phyloP scores from a whole-genome alignment of 768 basidiomycete species.

The Boletus fagicola region DNA sequence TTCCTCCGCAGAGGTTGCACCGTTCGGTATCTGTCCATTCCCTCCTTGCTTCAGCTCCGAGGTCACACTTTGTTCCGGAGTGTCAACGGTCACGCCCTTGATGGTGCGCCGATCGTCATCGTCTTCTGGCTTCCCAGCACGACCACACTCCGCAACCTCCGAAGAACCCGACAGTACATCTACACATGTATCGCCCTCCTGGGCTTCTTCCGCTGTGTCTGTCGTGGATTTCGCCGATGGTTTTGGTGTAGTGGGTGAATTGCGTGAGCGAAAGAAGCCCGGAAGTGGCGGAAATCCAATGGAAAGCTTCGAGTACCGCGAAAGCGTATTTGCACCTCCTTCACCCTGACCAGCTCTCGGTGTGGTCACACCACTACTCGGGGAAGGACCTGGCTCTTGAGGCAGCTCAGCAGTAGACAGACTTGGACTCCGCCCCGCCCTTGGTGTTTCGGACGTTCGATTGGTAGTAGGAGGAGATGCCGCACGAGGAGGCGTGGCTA shows the following conservation, averaged over 20 bases:
- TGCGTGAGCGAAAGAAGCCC: conserved; percentile 60
- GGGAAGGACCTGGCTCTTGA: conserved; percentile 40
- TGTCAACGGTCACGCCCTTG: conserved; percentile 28
- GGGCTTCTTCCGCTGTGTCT: conserved; percentile 21
- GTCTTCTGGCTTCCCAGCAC: conserved; percentile 25
- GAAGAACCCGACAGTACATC: conserved; percentile 7
- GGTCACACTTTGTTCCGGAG: conserved; percentile 12
- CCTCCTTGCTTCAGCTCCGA: conserved; percentile 13
- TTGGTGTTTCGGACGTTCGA: conserved; percentile 28
- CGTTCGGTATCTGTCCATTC: conserved; percentile 8
- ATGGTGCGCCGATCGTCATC: conserved; percentile 46
- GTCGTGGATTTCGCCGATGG: conserved; percentile 22
- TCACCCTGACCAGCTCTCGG: conserved; percentile 44
- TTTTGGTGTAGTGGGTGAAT: conserved; percentile 44
- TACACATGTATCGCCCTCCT: conserved; percentile 18
- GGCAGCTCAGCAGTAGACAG: conserved; percentile 21
- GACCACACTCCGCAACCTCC: conserved; percentile 7
- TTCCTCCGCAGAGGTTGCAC: conserved; percentile 18
- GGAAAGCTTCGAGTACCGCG: conserved; percentile 41
- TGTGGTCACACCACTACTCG: conserved; percentile 56
- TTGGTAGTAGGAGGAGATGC: conserved; percentile 13
- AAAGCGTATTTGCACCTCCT: conserved; percentile 29
- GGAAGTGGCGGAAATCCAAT: conserved; percentile 63
- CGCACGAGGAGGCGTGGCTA: conserved; percentile 25
- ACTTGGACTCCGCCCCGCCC: conserved; percentile 21